phyloP scores from a whole-genome alignment of 768 basidiomycete genomes.

The Psilocybe cubensis region DNA sequence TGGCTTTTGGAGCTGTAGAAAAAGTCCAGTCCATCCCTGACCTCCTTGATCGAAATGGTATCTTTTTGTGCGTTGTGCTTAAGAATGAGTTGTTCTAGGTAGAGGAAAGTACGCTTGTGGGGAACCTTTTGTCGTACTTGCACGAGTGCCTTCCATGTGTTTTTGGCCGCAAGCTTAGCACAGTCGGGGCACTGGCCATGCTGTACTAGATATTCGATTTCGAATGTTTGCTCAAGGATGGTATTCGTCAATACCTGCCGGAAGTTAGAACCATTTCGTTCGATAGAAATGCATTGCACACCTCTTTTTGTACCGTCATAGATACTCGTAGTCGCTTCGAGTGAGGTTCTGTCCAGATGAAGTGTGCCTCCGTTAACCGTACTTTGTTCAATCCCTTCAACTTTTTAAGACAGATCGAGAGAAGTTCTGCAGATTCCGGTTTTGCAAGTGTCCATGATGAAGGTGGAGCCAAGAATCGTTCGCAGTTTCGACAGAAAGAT shows the following conservation, averaged over 20 bases:
- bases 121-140: conserved; percentile 99
- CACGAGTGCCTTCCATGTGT: conserved; percentile 97
- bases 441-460: conserved; percentile 82
- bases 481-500: conserved; percentile 94
- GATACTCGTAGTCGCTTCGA: conserved; percentile 92
- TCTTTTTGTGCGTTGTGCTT: conserved; percentile 98
- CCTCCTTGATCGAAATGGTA: conserved; percentile 92
- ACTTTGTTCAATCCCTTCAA: conserved; percentile 94
- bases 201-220: conserved; percentile 94
- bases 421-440: conserved; percentile 90
- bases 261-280: not conserved
- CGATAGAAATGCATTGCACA: conserved; percentile 26
- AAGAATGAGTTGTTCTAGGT: conserved; percentile 94
- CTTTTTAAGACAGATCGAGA: conserved; percentile 94
- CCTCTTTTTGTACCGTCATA: conserved; percentile 98
- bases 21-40: conserved; percentile 94
- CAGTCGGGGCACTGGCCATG: conserved; percentile 96
- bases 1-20: conserved; percentile 92
- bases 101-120: conserved; percentile 97
- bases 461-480: conserved; percentile 93
- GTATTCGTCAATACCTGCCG: conserved; percentile 85
- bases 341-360: conserved; percentile 99
- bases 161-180: conserved; percentile 93
- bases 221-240: conserved; percentile 96
- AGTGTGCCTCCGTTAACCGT: conserved; percentile 95